Conservation (phyloP, 345 rosid species). For the Linum trigynum region DNA sequence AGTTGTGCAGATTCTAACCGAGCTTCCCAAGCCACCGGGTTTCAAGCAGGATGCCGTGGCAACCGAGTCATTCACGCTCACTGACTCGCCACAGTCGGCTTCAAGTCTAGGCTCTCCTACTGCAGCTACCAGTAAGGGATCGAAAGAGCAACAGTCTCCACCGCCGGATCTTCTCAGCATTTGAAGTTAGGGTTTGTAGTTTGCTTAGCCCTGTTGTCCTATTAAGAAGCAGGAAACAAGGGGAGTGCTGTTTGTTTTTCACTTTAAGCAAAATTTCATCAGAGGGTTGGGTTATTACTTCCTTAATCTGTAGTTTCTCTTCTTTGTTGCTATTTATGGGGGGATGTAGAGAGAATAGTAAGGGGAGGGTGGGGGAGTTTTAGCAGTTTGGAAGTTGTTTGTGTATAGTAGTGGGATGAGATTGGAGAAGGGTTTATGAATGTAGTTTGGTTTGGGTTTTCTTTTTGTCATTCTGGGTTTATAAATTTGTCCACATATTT, state of each 20-base stretch:
- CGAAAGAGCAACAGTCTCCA: background rate
- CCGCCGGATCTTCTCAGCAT: slow-evolving; percentile 6
- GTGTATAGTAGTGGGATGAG: too few relatives aligned
- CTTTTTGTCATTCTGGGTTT: too few relatives aligned
- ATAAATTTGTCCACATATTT: too few relatives aligned
- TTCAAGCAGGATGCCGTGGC: background rate
- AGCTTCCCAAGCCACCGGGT: background rate
- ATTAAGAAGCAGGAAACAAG: too few relatives aligned
- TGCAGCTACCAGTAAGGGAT: background rate
- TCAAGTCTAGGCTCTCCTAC: background rate
- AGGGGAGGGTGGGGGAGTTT: too few relatives aligned
- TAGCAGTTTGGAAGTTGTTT: too few relatives aligned
- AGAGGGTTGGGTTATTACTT: background rate
- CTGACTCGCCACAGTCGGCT: background rate
- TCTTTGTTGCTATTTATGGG: too few relatives aligned
- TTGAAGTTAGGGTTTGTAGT: background rate
- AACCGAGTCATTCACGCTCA: background rate
- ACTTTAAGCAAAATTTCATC: too few relatives aligned
- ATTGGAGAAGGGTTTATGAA: too few relatives aligned
- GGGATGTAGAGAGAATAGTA: too few relatives aligned
- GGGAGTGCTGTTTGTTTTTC: too few relatives aligned
- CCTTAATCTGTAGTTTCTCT: background rate
- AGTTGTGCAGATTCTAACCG: background rate
- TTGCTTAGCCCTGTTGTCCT: background rate
- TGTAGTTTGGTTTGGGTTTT: too few relatives aligned